Conservation (phyloP, 257 asterid genomes). For the Cruciata laevipes region DNA sequence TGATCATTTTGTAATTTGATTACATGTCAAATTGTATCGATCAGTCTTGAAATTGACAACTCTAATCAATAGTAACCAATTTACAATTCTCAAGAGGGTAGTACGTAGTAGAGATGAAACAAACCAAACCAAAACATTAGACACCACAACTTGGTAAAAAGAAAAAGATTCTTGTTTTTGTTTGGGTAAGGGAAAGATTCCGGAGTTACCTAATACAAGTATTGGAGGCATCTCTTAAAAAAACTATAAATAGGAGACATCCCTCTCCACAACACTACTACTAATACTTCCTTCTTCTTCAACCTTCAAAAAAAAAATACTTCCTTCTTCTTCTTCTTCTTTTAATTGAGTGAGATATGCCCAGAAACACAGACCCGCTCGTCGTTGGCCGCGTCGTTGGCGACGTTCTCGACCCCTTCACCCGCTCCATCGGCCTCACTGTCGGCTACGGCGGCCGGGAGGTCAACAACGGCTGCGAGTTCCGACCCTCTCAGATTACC, state of each 20-base stretch:
- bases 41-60: no score
- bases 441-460: slow-evolving; percentile 34
- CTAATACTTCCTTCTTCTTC: background rate
- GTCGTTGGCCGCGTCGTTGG: slow-evolving; percentile 60
- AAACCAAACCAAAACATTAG: background rate
- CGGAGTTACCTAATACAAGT: background rate
- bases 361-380: slow-evolving; percentile 52
- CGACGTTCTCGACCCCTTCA: slow-evolving; percentile 62
- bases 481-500: slow-evolving; percentile 54
- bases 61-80: no score
- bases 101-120: no score
- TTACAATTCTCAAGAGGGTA: no score
- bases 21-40: no score
- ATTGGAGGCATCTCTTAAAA: background rate
- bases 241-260: background rate
- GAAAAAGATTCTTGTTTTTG: background rate
- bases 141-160: background rate
- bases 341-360: slow-evolving; percentile 24
- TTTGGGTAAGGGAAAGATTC: background rate
- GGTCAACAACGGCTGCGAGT: slow-evolving; percentile 54
- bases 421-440: slow-evolving; percentile 36
- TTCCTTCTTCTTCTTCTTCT: no score
- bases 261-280: background rate
- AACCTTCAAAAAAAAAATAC: no score
- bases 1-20: no score